A percentile compares a stretch with the other conserved stretches of the same genome.
These are phyloP conservation scores for Neurospora sp. DNA, from an alignment of 495 filamentous ascomycete genomes.

Conservation along the genomic window DNA sequence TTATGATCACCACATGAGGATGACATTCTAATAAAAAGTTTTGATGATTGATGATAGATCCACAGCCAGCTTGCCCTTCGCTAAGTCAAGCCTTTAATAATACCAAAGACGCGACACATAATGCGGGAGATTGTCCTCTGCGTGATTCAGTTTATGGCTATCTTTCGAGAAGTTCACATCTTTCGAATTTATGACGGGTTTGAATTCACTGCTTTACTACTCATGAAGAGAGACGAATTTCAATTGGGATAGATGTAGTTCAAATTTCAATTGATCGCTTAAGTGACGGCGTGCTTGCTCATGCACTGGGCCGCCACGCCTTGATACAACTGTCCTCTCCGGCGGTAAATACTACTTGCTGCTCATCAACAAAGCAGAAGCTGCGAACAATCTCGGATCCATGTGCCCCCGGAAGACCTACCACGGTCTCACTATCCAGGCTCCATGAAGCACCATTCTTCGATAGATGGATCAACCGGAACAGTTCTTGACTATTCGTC, in stretches of 20 bases:
- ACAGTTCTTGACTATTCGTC: slow-evolving; percentile 43
- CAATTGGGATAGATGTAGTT: not conserved
- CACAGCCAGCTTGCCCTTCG: not conserved
- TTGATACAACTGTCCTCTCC: slow-evolving; percentile 72
- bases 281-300: not conserved
- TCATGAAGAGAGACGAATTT: not conserved
- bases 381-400: slow-evolving; percentile 76
- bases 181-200: not conserved
- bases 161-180: not conserved
- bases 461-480: slow-evolving; percentile 58
- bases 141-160: not conserved
- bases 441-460: slow-evolving; percentile 47
- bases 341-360: slow-evolving; percentile 59
- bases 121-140: not conserved
- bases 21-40: slow-evolving; percentile 12
- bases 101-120: not conserved
- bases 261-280: not conserved
- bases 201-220: not conserved
- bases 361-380: slow-evolving; percentile 63
- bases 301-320: slow-evolving; percentile 42
- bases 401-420: slow-evolving; percentile 66
- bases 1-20: not conserved
- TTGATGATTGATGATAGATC: slow-evolving; percentile 11
- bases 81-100: slow-evolving; percentile 18
- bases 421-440: slow-evolving; percentile 48